Conservation (phyloP, 2,329 filamentous ascomycete species). For the Curvularia spicifera region DNA sequence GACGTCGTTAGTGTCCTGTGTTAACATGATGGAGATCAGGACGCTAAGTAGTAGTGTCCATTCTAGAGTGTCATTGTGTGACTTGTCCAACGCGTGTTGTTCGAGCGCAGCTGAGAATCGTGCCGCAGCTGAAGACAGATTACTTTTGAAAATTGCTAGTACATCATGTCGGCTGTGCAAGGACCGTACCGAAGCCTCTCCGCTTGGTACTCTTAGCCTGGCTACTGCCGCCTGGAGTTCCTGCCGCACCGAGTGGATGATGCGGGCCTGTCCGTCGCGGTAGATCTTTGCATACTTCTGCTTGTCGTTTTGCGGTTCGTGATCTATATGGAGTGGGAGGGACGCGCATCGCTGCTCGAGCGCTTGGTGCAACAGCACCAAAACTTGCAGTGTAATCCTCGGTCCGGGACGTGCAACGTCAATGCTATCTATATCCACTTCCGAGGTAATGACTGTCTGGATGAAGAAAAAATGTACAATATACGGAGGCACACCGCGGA, state of each 20-base stretch:
- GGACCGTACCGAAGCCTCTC: constrained; percentile 9
- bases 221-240: constrained; percentile 31
- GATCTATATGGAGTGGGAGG: constrained; percentile 21
- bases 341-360: constrained; percentile 29
- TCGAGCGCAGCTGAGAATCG: constrained; percentile 21
- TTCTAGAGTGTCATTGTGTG: constrained; percentile 21
- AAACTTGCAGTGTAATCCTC: constrained; percentile 32
- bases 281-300: constrained; percentile 54
- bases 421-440: constrained; percentile 22
- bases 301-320: constrained; percentile 39
- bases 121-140: constrained; percentile 16
- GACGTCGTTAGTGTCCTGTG: constrained; percentile 1
- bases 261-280: constrained; percentile 49
- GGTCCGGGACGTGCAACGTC: constrained; percentile 21
- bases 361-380: constrained; percentile 33
- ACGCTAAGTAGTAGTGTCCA: constrained; percentile 35
- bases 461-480: constrained; percentile 44
- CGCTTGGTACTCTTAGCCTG: constrained; percentile 8
- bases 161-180: constrained; percentile 26
- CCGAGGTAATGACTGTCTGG: constrained; percentile 30
- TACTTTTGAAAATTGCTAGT: constrained; percentile 16
- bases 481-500: constrained; percentile 45
- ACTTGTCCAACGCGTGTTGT: constrained; percentile 16
- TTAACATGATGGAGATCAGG: constrained; percentile 25
- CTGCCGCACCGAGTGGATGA: constrained; percentile 33